A percentile compares a stretch with the other conserved stretches of the same genome.
Evolutionary conservation across 495 filamentous ascomycete genomes (phyloP).

Genomic region (Neurospora africana): DNA sequence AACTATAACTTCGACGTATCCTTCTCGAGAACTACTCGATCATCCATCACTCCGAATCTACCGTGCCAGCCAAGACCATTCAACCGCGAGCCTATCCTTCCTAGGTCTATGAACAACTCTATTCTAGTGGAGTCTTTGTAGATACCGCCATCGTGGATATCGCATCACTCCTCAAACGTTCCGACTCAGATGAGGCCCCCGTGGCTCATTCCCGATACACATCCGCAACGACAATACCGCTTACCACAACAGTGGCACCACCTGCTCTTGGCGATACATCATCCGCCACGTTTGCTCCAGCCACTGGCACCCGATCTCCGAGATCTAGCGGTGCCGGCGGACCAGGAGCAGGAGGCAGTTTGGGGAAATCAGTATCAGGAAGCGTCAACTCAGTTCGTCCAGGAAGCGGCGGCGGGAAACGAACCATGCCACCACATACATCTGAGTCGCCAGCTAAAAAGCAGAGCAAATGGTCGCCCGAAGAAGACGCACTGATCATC

Average conservation of each 20-base stretch:
- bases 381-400: conserved; percentile 6
- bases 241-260: conserved; percentile 26
- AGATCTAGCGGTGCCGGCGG: conserved; percentile 6
- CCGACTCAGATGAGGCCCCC: conserved; percentile 72
- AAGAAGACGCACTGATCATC: conserved; percentile 85
- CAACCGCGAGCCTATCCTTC: conserved; percentile 7
- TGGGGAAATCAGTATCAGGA: conserved; percentile 1
- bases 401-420: conserved; percentile 22
- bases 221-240: conserved; percentile 39
- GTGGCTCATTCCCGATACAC: conserved; percentile 42
- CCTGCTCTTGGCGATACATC: conserved; percentile 7
- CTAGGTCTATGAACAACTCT: conserved; percentile 21
- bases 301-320: conserved; percentile 14
- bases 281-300: conserved; percentile 12
- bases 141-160: conserved; percentile 78
- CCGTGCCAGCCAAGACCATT: not conserved
- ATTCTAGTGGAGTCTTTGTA: conserved; percentile 17
- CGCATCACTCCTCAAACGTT: conserved; percentile 65
- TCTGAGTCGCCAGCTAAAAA: conserved; percentile 79
- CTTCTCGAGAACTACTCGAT: not conserved
- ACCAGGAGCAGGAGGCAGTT: conserved; percentile 2
- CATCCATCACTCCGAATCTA: not conserved
- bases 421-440: conserved; percentile 43
- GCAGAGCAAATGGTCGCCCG: conserved; percentile 89
- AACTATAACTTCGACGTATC: not conserved